Evolutionary conservation across 169 alveolate genomes (phyloP).

Genomic region (Cryptosporidium muris): DNA sequence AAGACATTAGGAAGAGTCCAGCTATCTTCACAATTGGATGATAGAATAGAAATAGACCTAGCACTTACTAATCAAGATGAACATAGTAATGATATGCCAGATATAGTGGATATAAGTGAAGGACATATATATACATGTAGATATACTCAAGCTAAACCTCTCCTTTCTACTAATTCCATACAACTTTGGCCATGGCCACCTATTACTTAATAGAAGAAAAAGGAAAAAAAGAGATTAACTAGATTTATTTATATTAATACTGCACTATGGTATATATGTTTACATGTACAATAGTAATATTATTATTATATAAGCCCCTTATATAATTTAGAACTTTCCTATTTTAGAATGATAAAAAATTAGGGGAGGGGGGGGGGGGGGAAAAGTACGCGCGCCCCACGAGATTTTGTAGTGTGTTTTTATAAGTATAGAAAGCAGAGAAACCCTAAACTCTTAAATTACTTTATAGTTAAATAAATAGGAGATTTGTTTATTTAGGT

Average conservation of each 20-base stretch:
- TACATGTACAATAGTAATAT: no score
- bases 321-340: no score
- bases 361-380: no score
- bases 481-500: no score
- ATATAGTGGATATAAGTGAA: conserved; percentile 20
- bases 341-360: no score
- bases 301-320: no score
- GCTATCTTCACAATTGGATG: conserved; percentile 38
- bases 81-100: conserved; percentile 5
- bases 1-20: conserved; percentile 21
- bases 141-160: conserved; percentile 31
- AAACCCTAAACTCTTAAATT: no score
- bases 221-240: not conserved
- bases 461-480: no score
- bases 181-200: conserved; percentile 72
- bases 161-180: conserved; percentile 7
- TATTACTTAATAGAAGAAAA: conserved; percentile 6
- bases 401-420: no score
- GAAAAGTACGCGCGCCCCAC: no score
- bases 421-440: no score
- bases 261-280: no score
- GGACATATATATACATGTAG: conserved; percentile 43
- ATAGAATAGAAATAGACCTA: not conserved
- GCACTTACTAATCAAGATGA: not conserved
- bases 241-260: not conserved